phyloP scores from a whole-genome alignment of 2,329 filamentous ascomycete species.

The Apiospora aurea region DNA sequence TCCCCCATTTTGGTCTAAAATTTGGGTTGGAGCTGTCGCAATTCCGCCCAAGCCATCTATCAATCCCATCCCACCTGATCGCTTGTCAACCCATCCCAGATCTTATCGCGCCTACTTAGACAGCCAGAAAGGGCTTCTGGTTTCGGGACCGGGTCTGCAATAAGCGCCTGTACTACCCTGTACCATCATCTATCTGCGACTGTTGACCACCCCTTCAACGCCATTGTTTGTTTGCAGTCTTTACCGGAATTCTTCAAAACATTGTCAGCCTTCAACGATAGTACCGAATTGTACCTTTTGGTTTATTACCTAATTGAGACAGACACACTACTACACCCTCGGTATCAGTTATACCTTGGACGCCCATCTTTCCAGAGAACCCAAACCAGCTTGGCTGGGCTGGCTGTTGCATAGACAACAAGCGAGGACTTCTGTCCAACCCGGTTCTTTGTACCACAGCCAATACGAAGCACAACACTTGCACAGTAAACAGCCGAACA shows the following conservation, averaged over 20 bases:
- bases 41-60: conserved; percentile 13
- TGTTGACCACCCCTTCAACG: background rate
- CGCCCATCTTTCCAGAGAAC: background rate
- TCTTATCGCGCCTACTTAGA: conserved; percentile 12
- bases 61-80: conserved; percentile 13
- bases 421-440: background rate
- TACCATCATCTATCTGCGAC: background rate
- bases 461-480: conserved; percentile 5
- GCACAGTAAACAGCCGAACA: background rate
- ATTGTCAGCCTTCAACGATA: background rate
- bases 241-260: background rate
- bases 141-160: background rate
- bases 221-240: conserved; percentile 7
- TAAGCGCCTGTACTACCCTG: background rate
- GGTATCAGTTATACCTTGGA: background rate
- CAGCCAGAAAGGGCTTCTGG: background rate
- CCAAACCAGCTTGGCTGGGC: background rate
- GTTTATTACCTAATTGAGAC: conserved; percentile 14
- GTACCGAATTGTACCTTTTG: conserved; percentile 9
- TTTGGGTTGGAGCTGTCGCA: conserved; percentile 8
- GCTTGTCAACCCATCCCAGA: conserved; percentile 1
- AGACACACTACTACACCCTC: background rate
- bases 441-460: conserved; percentile 12
- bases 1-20: background rate
- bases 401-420: background rate